phyloP scores from a whole-genome alignment of 129 eudicot species.

The Flaveria robusta region DNA sequence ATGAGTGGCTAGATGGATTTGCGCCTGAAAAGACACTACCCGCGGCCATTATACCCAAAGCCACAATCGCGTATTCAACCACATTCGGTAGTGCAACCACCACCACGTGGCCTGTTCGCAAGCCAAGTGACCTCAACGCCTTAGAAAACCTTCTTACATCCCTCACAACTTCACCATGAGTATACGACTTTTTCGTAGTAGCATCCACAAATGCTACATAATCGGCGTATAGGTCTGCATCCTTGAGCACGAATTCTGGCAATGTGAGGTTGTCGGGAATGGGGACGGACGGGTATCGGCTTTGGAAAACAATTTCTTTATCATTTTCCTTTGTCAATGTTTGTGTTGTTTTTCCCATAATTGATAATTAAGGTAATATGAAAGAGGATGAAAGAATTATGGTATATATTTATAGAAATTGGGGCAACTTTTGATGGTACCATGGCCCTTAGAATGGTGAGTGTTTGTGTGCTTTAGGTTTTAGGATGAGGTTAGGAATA shows the following conservation, averaged over 20 bases:
- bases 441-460: not conserved
- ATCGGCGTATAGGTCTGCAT: constrained; percentile 56
- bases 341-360: constrained; percentile 42
- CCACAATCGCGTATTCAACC: constrained; percentile 72
- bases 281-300: constrained; percentile 61
- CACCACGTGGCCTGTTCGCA: constrained; percentile 78
- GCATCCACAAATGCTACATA: constrained; percentile 82
- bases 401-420: constrained; percentile 30
- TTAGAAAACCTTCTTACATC: constrained; percentile 75
- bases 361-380: constrained; percentile 1
- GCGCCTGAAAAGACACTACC: constrained; percentile 91
- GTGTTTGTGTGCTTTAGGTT: constrained; percentile 34
- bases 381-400: not conserved
- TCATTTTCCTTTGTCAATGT: constrained; percentile 31
- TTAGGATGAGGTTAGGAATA: constrained; percentile 39
- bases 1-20: constrained; percentile 64
- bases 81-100: constrained; percentile 83
- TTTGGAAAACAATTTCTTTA: constrained; percentile 60
- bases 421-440: not conserved
- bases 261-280: constrained; percentile 68
- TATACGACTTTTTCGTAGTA: constrained; percentile 58
- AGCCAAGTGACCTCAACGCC: constrained; percentile 88
- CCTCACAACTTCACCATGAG: constrained; percentile 63
- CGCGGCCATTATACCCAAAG: constrained; percentile 94
- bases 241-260: constrained; percentile 80